Evolutionary conservation across 768 basidiomycete species (phyloP), one percentile per base, ranked within the genome.

Genomic region (Calocera viscosa): DNA sequence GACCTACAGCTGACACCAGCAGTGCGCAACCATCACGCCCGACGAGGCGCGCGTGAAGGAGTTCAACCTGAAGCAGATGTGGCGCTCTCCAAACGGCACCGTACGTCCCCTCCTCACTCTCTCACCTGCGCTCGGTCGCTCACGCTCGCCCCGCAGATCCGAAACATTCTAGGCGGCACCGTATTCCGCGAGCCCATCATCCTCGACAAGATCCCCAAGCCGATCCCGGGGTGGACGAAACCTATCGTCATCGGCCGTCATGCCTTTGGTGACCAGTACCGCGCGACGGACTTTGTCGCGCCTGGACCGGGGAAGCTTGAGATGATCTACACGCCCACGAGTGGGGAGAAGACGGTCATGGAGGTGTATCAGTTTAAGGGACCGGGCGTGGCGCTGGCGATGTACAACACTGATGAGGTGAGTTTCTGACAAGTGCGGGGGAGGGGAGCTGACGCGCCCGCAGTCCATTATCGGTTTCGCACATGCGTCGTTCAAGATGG

Each of bases 141-240:
- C 35, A 38, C 26, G 63, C 33, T 17, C 33, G 34, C 24, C 63
- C 41, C 64, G 66, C 68, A 90, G 86, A 97, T 97, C 77, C 89
- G 95, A 69, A 99, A 99, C 76, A 96, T 98, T 74, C 86, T 98
- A 64, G 94, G 93, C 34, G 96, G 96, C 43, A 98, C 96, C 22
- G 94, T 99, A 65, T 98, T 98, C 86, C 88, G 96, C 70, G 96
- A 96, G 77, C 96, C 96, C 71, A 98, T 99, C 78, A 87, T 98
- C 75, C 84, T 98, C 33, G 76, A 86, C 64, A 85, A 86, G 70
- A 90, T 99, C 74, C 96, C 95, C 34, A 89, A 88, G 74, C 92
- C 94, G 8, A 83, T 98, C 41, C 96, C 96, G 40, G 95, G 96
- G 40, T 99, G 96, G 96, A 82, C 85, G 66, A 94, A 97, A 73